Percentiles rank a stretch among this genome's conserved stretches.
These are phyloP conservation scores for Pestalotiopsis sp. DNA, from an alignment of 2,329 filamentous ascomycete genomes.

Conservation along the genomic window DNA sequence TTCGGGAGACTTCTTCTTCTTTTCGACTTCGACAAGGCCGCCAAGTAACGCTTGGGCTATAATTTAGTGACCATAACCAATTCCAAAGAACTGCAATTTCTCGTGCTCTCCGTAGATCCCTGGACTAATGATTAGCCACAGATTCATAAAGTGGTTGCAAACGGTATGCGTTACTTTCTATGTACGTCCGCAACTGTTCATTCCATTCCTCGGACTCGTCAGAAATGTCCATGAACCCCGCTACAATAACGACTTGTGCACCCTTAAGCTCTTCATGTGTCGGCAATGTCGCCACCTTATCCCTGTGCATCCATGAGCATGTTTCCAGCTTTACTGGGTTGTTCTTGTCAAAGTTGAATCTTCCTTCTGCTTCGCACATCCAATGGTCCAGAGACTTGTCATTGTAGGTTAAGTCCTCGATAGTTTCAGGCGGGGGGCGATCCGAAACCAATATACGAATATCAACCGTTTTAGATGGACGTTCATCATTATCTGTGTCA, in stretches of 20 bases:
- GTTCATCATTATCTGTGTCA: no score
- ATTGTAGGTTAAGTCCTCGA: no score
- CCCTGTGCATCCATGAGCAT: no score
- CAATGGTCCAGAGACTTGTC: no score
- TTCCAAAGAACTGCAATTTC: constrained; percentile 12
- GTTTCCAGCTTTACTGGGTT: no score
- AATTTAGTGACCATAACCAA: constrained; percentile 15
- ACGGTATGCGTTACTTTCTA: neutral
- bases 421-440: no score
- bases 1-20: neutral
- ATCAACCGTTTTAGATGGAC: no score
- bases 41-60: constrained; percentile 11
- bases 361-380: no score
- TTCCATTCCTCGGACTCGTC: neutral
- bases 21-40: neutral
- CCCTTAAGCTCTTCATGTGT: neutral
- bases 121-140: neutral
- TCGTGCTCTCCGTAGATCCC: constrained; percentile 8
- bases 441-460: no score
- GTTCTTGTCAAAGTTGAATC: no score
- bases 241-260: neutral
- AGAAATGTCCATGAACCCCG: neutral
- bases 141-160: no score
- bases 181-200: neutral
- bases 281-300: neutral